Evolutionary conservation across 106 monocot species (phyloP).

Genomic region (Alisma plantagoaquatica): DNA sequence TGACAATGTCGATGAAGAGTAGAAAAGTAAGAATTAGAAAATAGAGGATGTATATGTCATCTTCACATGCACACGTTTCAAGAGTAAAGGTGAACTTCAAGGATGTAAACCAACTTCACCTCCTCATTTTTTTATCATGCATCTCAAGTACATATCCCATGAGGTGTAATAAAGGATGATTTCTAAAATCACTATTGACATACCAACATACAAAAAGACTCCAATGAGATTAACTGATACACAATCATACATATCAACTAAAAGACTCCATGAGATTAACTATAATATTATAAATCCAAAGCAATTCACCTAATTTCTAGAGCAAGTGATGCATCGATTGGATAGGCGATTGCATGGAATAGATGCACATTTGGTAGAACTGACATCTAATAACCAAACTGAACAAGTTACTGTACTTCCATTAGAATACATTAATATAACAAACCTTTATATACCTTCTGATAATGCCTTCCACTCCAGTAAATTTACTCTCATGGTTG

Average conservation of each 20-base stretch:
- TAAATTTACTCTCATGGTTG: slow-evolving; percentile 60
- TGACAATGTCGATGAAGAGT: too few species aligned
- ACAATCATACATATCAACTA: background rate
- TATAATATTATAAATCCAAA: too few species aligned
- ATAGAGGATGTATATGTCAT: too few species aligned
- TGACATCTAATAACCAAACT: slow-evolving; percentile 31
- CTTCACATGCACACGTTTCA: too few species aligned
- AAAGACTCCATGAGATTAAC: too few species aligned
- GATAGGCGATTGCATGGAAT: slow-evolving; percentile 98
- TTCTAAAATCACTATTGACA: slow-evolving; percentile 97
- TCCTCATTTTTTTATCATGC: slow-evolving; percentile 81
- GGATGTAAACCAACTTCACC: too few species aligned
- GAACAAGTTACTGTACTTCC: background rate
- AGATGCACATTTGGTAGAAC: slow-evolving; percentile 95
- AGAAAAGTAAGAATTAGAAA: too few species aligned
- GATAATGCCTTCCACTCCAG: slow-evolving; percentile 87
- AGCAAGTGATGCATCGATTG: slow-evolving; percentile 84
- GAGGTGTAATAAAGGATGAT: slow-evolving; percentile 91
- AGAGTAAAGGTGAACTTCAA: too few species aligned
- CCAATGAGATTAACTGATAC: background rate
- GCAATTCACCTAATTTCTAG: slow-evolving; percentile 82
- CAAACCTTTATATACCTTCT: slow-evolving; percentile 87
- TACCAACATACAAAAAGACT: slow-evolving; percentile 39
- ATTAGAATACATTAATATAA: background rate
- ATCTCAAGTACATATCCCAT: slow-evolving; percentile 99